Percentiles rank a stretch among this genome's conserved stretches.
phyloP scores from a whole-genome alignment of 2,329 filamentous ascomycete species.

The Reticulascus tulasneorum region DNA sequence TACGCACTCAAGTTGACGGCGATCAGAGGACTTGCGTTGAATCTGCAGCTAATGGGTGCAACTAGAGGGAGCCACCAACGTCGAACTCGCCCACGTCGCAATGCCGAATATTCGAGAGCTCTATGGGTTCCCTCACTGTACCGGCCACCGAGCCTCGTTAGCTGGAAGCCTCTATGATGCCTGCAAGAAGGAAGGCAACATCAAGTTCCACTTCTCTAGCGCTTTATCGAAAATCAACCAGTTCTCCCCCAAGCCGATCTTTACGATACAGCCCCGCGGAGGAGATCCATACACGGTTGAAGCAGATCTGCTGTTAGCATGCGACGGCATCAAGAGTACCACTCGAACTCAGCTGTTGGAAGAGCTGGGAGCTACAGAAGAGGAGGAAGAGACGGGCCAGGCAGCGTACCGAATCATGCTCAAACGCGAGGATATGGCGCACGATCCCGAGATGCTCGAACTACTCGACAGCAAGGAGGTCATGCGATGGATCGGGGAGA shows the following conservation, averaged over 20 bases:
- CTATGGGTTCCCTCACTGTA: slow-evolving; percentile 75
- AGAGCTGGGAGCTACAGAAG: slow-evolving; percentile 44
- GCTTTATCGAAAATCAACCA: slow-evolving; percentile 52
- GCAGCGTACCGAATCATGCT: slow-evolving; percentile 79
- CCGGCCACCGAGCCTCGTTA: slow-evolving; percentile 71
- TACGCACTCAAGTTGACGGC: slow-evolving; percentile 28
- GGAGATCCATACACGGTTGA: slow-evolving; percentile 50
- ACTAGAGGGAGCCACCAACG: slow-evolving; percentile 61
- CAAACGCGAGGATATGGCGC: slow-evolving; percentile 59
- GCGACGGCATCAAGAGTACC: slow-evolving; percentile 53
- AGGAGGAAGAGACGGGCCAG: slow-evolving; percentile 67
- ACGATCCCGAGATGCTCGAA: slow-evolving; percentile 63
- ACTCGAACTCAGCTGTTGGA: slow-evolving; percentile 51
- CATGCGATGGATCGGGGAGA: slow-evolving; percentile 72
- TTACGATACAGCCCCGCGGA: slow-evolving; percentile 56
- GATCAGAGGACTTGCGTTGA: background rate
- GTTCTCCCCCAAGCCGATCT: slow-evolving; percentile 55
- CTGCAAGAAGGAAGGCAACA: slow-evolving; percentile 58
- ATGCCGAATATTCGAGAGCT: slow-evolving; percentile 62
- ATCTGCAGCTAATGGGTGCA: slow-evolving; percentile 2
- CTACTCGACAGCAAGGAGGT: slow-evolving; percentile 65
- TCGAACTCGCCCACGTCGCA: slow-evolving; percentile 67
- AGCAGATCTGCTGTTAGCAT: slow-evolving; percentile 49
- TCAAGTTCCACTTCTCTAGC: slow-evolving; percentile 66
- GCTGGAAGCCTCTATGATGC: slow-evolving; percentile 66